A percentile compares a stretch with the other conserved stretches of the same genome.
Evolutionary conservation across 805 yeast genomes (phyloP).

Genomic region (Candida insectorum): DNA sequence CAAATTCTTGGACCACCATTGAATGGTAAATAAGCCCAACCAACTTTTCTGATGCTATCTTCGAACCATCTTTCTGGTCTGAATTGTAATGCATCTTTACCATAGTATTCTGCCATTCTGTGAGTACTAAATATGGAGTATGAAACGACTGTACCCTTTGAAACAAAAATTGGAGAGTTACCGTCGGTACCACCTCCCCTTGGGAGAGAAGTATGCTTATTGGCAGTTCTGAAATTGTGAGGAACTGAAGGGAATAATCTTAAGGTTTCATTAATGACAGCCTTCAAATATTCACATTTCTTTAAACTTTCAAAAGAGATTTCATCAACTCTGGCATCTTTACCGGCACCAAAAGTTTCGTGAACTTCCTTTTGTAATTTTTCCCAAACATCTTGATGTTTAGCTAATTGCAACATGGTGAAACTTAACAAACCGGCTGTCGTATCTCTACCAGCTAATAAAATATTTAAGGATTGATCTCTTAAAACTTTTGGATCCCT

Average conservation of each 20-base stretch:
- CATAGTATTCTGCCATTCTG: slow-evolving; percentile 22
- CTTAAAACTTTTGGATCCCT: slow-evolving; percentile 32
- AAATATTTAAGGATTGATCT: slow-evolving; percentile 38
- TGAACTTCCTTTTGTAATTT: slow-evolving; percentile 29
- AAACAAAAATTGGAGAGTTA: slow-evolving; percentile 17
- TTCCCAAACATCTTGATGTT: slow-evolving; percentile 28
- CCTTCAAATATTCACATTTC: slow-evolving; percentile 36
- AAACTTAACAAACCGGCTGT: slow-evolving; percentile 39
- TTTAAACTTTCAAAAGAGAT: slow-evolving; percentile 38
- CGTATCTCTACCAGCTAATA: slow-evolving; percentile 43
- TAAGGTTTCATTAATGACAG: slow-evolving; percentile 32
- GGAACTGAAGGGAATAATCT: slow-evolving; percentile 37
- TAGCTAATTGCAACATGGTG: slow-evolving; percentile 30
- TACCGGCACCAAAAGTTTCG: slow-evolving; percentile 29
- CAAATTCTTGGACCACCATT: slow-evolving; percentile 58
- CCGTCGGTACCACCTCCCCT: slow-evolving; percentile 31
- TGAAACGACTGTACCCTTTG: slow-evolving; percentile 17
- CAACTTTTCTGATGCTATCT: slow-evolving; percentile 27
- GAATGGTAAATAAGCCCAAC: slow-evolving; percentile 52
- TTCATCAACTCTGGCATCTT: slow-evolving; percentile 23
- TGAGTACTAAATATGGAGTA: slow-evolving; percentile 20
- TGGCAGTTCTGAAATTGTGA: slow-evolving; percentile 25
- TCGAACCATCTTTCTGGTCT: slow-evolving; percentile 39
- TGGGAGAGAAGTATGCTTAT: slow-evolving; percentile 28
- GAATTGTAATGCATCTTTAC: slow-evolving; percentile 31